phyloP scores from a whole-genome alignment of 1,139 yeast genomes.

The Pichia sp. region DNA sequence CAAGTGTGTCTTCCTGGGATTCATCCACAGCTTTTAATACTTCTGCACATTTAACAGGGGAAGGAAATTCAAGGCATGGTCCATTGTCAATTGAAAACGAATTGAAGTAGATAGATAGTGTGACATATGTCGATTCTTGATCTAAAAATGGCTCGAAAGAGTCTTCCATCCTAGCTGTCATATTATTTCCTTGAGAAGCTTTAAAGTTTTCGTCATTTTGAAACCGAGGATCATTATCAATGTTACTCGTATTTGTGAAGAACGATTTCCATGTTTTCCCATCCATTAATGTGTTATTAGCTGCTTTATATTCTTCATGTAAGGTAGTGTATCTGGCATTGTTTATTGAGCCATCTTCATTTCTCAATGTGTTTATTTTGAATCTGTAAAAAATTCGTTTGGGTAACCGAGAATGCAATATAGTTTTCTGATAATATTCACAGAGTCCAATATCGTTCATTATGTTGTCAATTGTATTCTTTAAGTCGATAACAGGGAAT shows the following conservation, averaged over 20 bases:
- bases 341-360: constrained; percentile 11
- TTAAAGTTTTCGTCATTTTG: background rate
- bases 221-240: background rate
- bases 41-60: constrained; percentile 24
- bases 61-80: constrained; percentile 20
- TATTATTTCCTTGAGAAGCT: too few relatives aligned
- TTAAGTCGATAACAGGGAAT: too few relatives aligned
- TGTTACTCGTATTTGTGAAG: too few relatives aligned
- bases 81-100: constrained; percentile 27
- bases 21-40: constrained; percentile 22
- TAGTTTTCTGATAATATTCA: constrained; percentile 3
- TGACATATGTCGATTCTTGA: constrained; percentile 16
- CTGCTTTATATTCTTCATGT: too few relatives aligned
- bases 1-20: constrained; percentile 14
- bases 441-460: too few relatives aligned
- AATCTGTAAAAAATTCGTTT: constrained; percentile 19
- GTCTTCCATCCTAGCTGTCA: too few relatives aligned
- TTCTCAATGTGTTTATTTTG: constrained; percentile 17
- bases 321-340: background rate
- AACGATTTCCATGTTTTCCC: too few relatives aligned
- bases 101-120: constrained; percentile 22
- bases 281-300: too few relatives aligned
- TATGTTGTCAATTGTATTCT: too few relatives aligned
- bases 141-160: constrained; percentile 1
- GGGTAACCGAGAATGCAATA: constrained; percentile 11